phyloP scores from a whole-genome alignment of 2,329 filamentous ascomycete species.

The Neonectria neomacrospora region DNA sequence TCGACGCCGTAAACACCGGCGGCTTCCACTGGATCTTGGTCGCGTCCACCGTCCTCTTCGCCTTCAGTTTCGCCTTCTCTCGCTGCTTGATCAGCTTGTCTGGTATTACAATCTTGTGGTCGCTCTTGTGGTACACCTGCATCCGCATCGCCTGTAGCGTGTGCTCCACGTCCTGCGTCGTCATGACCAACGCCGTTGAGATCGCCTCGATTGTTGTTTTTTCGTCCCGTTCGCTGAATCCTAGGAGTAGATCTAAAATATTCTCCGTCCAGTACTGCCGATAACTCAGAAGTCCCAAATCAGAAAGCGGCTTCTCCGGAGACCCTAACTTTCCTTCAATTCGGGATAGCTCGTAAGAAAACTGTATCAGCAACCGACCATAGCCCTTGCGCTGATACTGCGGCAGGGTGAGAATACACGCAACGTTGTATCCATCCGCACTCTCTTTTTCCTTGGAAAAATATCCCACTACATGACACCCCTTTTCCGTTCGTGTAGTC shows the following conservation, averaged over 20 bases:
- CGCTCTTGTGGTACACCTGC: conserved; percentile 94
- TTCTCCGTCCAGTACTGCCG: conserved; percentile 98
- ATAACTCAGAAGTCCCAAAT: conserved; percentile 92
- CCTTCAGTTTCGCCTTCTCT: conserved; percentile 83
- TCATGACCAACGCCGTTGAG: conserved; percentile 86
- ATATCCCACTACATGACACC: conserved; percentile 97
- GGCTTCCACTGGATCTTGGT: conserved; percentile 92
- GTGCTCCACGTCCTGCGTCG: conserved; percentile 95
- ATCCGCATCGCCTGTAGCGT: conserved; percentile 94
- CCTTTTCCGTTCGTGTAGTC: conserved; percentile 87
- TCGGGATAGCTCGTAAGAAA: conserved; percentile 96
- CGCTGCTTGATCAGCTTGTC: conserved; percentile 82
- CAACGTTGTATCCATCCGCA: conserved; percentile 96
- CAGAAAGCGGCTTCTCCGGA: conserved; percentile 94
- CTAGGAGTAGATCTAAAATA: conserved; percentile 86
- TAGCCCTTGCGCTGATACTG: conserved; percentile 97
- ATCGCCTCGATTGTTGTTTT: conserved; percentile 88
- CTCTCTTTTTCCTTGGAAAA: conserved; percentile 99
- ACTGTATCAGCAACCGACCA: conserved; percentile 92
- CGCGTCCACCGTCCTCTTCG: conserved; percentile 80
- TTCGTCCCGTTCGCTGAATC: conserved; percentile 73
- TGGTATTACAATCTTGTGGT: conserved; percentile 94
- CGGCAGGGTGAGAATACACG: conserved; percentile 95
- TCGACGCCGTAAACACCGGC: conserved; percentile 90
- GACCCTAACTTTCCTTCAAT: conserved; percentile 95